phyloP scores from a whole-genome alignment of 371 early-diverging fungal genomes.

The Mucor saturninus region DNA sequence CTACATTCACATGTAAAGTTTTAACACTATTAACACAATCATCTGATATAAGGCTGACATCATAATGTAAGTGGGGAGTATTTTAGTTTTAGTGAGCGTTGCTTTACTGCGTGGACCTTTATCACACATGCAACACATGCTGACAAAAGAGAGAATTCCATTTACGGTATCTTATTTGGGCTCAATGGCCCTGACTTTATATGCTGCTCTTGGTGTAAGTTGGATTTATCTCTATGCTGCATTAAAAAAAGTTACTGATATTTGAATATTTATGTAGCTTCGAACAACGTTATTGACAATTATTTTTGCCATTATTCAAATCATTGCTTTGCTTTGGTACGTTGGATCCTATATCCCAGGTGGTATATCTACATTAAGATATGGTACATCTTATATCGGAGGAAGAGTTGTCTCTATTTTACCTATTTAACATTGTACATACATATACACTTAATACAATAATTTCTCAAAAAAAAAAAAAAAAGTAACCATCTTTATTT shows the following conservation, averaged over 20 bases:
- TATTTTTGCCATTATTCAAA: slow-evolving; percentile 61
- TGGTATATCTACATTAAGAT: slow-evolving; percentile 54
- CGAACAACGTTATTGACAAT: slow-evolving; percentile 58
- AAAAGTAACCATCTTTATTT: no score
- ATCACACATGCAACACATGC: slow-evolving; percentile 63
- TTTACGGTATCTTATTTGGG: slow-evolving; percentile 67
- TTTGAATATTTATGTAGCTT: slow-evolving; percentile 31
- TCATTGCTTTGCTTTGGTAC: slow-evolving; percentile 66
- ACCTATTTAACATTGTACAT: slow-evolving; percentile 40
- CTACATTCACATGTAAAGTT: slow-evolving; percentile 62
- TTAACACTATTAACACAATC: background rate
- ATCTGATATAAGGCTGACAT: background rate
- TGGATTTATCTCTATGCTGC: background rate
- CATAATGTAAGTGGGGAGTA: slow-evolving; percentile 44
- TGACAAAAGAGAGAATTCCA: slow-evolving; percentile 62
- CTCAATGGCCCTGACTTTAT: slow-evolving; percentile 65
- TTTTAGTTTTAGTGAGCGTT: slow-evolving; percentile 56
- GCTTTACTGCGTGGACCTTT: slow-evolving; percentile 70
- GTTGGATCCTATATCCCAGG: slow-evolving; percentile 61
- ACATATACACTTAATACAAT: background rate
- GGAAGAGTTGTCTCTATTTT: slow-evolving; percentile 52
- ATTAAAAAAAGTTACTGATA: background rate
- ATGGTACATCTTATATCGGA: slow-evolving; percentile 51
- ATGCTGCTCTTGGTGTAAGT: slow-evolving; percentile 63
- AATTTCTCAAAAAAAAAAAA: no score